Evolutionary conservation across 75 land plant genomes (phyloP).

Genomic region (Cunninghamia lanceolata): DNA sequence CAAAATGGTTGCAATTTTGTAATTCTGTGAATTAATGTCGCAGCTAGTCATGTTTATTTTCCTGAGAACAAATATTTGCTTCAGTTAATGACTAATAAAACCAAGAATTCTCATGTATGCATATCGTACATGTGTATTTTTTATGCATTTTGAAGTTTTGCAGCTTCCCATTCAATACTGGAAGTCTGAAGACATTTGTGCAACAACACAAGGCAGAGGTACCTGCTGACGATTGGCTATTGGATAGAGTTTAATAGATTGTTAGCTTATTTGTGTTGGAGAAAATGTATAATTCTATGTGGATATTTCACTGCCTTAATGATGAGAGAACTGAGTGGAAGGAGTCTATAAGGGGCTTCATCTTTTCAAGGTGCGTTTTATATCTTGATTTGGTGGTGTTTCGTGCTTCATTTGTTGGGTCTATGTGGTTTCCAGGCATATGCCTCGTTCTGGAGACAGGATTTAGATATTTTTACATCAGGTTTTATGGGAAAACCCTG

Average conservation of each 20-base stretch:
- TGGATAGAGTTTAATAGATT: neutral
- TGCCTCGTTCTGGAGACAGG: neutral
- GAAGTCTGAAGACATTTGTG: constrained; percentile 1
- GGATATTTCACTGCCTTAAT: neutral
- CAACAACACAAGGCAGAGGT: neutral
- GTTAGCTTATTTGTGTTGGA: neutral
- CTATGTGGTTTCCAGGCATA: neutral
- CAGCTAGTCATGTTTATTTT: neutral
- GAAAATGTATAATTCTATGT: neutral
- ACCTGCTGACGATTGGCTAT: neutral
- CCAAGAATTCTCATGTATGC: neutral
- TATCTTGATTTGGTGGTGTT: neutral
- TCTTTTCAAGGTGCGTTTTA: neutral
- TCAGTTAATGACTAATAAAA: neutral
- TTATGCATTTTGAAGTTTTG: neutral
- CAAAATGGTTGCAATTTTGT: neutral
- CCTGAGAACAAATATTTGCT: neutral
- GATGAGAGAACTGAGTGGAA: neutral
- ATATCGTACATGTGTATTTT: neutral
- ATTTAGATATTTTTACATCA: neutral
- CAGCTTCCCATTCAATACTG: neutral
- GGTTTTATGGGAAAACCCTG: neutral
- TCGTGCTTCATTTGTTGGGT: neutral
- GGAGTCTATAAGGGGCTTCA: neutral
- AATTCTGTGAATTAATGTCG: neutral